Conservation (phyloP, 345 rosid species). For the Rhizophora apiculata region DNA sequence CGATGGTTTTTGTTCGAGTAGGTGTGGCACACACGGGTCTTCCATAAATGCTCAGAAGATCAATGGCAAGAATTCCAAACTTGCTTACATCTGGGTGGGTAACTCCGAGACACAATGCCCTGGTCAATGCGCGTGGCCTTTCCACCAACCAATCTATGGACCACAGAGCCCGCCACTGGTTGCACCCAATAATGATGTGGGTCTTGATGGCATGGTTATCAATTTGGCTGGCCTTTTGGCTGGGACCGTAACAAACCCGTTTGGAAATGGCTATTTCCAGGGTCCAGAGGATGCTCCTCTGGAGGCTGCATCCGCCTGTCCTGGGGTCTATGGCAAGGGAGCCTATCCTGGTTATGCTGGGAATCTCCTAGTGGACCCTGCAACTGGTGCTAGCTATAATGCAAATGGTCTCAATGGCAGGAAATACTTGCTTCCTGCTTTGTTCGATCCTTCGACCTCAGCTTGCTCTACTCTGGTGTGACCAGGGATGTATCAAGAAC, state of each 20-base stretch:
- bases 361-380: slow-evolving; percentile 20
- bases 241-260: slow-evolving; percentile 30
- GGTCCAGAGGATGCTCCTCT: slow-evolving; percentile 34
- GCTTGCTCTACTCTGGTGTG: slow-evolving; percentile 21
- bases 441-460: slow-evolving; percentile 24
- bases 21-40: slow-evolving; percentile 27
- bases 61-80: slow-evolving; percentile 8
- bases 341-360: slow-evolving; percentile 34
- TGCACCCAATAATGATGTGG: slow-evolving; percentile 31
- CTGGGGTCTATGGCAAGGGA: slow-evolving; percentile 25
- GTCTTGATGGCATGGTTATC: slow-evolving; percentile 28
- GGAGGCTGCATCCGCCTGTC: slow-evolving; percentile 31
- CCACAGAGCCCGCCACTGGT: slow-evolving; percentile 21
- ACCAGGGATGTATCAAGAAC: neutral
- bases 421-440: slow-evolving; percentile 31
- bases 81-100: slow-evolving; percentile 36
- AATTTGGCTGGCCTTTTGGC: slow-evolving; percentile 30
- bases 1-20: slow-evolving; percentile 27
- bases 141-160: slow-evolving; percentile 33
- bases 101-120: slow-evolving; percentile 33
- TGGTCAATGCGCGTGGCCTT: slow-evolving; percentile 33
- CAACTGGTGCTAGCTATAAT: slow-evolving; percentile 29
- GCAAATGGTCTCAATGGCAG: slow-evolving; percentile 28
- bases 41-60: slow-evolving; percentile 2
- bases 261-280: slow-evolving; percentile 31